Evolutionary conservation across 768 basidiomycete species (phyloP).

Genomic region (Fibroporia radiculosa): DNA sequence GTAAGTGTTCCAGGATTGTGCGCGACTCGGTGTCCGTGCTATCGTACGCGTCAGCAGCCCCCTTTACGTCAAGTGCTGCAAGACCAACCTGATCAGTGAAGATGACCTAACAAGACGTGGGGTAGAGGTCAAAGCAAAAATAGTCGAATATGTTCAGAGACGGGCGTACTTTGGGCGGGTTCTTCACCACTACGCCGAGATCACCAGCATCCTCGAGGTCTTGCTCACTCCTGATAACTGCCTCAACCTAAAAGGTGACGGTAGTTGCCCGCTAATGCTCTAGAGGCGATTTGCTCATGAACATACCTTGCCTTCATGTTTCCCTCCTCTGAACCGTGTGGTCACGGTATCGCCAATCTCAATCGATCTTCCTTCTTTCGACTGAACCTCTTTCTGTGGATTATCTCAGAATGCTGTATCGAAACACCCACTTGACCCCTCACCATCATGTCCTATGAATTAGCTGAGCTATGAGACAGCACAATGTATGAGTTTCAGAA

Average conservation of each 20-base stretch:
- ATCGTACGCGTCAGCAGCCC: neutral
- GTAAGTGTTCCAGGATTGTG: slow-evolving; percentile 13
- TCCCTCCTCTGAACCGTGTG: slow-evolving; percentile 10
- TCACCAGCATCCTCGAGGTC: slow-evolving; percentile 5
- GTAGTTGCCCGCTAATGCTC: neutral
- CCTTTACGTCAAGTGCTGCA: neutral
- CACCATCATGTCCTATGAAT: too few species aligned
- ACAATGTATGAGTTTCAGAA: too few species aligned
- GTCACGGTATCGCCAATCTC: slow-evolving; percentile 10
- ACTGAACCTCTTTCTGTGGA: slow-evolving; percentile 5
- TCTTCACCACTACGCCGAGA: slow-evolving; percentile 8
- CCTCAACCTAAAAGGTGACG: slow-evolving; percentile 7
- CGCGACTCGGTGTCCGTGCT: slow-evolving; percentile 14
- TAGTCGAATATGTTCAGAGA: neutral
- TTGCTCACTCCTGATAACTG: slow-evolving; percentile 4
- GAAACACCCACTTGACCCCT: too few species aligned
- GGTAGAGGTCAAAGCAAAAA: neutral
- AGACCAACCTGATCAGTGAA: slow-evolving; percentile 11
- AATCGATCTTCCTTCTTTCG: slow-evolving; percentile 7
- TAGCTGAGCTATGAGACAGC: too few species aligned
- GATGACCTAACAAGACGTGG: slow-evolving; percentile 1
- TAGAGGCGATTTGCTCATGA: neutral
- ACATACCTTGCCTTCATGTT: slow-evolving; percentile 10
- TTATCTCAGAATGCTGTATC: too few species aligned
- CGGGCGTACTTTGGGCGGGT: slow-evolving; percentile 11